A percentile compares a stretch with the other conserved stretches of the same genome.
These are phyloP conservation scores for Passiflora organensis DNA, from an alignment of 345 rosid genomes.

Conservation along the genomic window DNA sequence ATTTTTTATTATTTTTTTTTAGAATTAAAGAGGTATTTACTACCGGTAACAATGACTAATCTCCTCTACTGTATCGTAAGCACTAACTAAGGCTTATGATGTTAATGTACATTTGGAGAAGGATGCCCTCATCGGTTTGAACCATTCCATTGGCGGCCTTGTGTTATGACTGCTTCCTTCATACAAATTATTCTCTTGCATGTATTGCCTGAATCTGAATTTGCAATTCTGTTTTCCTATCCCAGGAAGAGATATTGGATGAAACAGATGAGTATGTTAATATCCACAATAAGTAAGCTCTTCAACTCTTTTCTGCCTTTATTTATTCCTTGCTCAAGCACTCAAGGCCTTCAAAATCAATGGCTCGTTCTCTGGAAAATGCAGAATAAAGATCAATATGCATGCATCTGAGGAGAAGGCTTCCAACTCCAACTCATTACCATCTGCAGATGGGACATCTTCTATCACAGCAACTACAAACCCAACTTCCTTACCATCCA, in stretches of 20 bases:
- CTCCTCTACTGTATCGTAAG: too few species aligned
- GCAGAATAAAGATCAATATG: conserved; percentile 87
- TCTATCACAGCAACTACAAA: conserved; percentile 25
- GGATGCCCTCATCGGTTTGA: too few species aligned
- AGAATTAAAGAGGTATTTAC: too few species aligned
- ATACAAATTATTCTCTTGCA: background rate
- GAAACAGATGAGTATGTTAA: conserved; percentile 95
- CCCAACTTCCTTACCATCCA: conserved; percentile 16
- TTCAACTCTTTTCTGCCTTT: background rate
- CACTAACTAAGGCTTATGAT: too few species aligned
- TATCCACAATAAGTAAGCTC: conserved; percentile 68
- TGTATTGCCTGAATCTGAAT: background rate
- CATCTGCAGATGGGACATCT: conserved; percentile 24
- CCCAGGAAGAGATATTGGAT: conserved; percentile 93
- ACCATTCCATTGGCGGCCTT: background rate
- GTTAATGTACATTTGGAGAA: too few species aligned
- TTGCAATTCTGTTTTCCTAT: conserved; percentile 11
- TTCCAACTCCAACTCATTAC: conserved; percentile 31
- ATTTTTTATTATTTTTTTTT: too few species aligned
- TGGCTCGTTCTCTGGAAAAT: conserved; percentile 12
- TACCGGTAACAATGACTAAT: too few species aligned
- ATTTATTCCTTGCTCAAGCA: too few species aligned
- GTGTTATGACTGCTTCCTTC: conserved; percentile 1
- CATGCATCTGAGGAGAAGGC: conserved; percentile 52
- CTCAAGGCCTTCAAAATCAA: too few species aligned